phyloP scores from a whole-genome alignment of 768 basidiomycete species.

The Antrodiella citrinella region DNA sequence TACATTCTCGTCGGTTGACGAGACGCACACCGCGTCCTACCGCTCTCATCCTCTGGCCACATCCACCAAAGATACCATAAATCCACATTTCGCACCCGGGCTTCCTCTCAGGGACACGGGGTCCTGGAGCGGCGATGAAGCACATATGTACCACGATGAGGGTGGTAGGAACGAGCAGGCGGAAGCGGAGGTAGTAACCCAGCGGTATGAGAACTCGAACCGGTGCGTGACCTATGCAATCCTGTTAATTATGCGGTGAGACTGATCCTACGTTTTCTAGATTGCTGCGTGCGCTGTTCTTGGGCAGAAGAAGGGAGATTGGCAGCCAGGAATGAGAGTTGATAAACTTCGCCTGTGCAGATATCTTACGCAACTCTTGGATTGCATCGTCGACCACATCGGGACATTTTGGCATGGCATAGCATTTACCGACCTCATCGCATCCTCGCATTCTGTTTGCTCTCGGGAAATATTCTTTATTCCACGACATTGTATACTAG shows the following conservation, averaged over 20 bases:
- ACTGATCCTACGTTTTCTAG: background rate
- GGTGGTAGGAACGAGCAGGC: background rate
- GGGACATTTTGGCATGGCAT: background rate
- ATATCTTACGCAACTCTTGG: too few relatives aligned
- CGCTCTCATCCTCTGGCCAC: background rate
- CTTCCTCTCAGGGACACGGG: background rate
- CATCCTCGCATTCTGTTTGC: too few relatives aligned
- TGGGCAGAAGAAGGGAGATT: conserved; percentile 96
- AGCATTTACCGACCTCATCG: too few relatives aligned
- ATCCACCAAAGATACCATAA: background rate
- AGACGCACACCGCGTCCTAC: background rate
- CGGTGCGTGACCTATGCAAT: background rate
- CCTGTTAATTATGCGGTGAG: background rate
- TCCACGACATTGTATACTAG: background rate
- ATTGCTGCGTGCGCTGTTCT: conserved; percentile 55
- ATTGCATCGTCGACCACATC: background rate
- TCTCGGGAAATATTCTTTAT: too few relatives aligned
- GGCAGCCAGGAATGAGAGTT: conserved; percentile 67
- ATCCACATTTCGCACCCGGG: background rate
- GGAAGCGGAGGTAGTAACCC: background rate
- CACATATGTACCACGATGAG: background rate
- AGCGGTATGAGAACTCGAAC: conserved; percentile 3
- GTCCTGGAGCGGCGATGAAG: background rate
- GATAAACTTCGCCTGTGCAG: too few relatives aligned
- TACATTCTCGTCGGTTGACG: conserved; percentile 6